phyloP scores from a whole-genome alignment of 768 basidiomycete species.

The Panus rudis region DNA sequence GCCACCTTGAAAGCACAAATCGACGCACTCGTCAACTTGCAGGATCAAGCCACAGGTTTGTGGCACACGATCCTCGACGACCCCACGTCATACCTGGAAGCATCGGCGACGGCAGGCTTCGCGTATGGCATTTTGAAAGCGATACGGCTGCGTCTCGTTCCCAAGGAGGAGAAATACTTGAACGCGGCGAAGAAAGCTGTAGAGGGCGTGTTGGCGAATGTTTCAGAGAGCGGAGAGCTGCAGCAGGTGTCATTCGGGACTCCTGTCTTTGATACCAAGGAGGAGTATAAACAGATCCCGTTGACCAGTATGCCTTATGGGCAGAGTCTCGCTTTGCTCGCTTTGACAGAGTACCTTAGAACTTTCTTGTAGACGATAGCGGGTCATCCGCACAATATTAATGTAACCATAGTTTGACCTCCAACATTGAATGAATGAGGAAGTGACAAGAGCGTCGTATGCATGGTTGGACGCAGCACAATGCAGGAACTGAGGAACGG shows the following conservation, averaged over 20 bases:
- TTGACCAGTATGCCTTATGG: slow-evolving; percentile 55
- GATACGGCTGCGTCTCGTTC: slow-evolving; percentile 35
- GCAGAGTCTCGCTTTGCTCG: slow-evolving; percentile 43
- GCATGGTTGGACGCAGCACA: no score
- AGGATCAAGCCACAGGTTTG: slow-evolving; percentile 38
- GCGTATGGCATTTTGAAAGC: slow-evolving; percentile 41
- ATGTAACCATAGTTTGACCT: not conserved
- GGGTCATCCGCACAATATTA: no score
- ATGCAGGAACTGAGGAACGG: no score
- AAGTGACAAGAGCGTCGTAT: not conserved
- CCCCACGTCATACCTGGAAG: slow-evolving; percentile 43
- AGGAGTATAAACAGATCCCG: slow-evolving; percentile 44
- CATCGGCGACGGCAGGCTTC: slow-evolving; percentile 41
- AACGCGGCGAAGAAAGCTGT: slow-evolving; percentile 33
- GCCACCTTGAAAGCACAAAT: slow-evolving; percentile 38
- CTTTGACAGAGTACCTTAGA: slow-evolving; percentile 41
- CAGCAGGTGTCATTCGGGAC: slow-evolving; percentile 45
- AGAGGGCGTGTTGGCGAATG: slow-evolving; percentile 35
- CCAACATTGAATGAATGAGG: not conserved
- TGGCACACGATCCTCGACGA: slow-evolving; percentile 54
- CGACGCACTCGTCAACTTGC: slow-evolving; percentile 38
- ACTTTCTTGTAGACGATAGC: slow-evolving; percentile 27
- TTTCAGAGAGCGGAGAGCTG: slow-evolving; percentile 40
- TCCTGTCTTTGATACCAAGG: slow-evolving; percentile 40
- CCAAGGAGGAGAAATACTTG: slow-evolving; percentile 34